phyloP scores from a whole-genome alignment of 768 basidiomycete species.

The Harrya chromipes region DNA sequence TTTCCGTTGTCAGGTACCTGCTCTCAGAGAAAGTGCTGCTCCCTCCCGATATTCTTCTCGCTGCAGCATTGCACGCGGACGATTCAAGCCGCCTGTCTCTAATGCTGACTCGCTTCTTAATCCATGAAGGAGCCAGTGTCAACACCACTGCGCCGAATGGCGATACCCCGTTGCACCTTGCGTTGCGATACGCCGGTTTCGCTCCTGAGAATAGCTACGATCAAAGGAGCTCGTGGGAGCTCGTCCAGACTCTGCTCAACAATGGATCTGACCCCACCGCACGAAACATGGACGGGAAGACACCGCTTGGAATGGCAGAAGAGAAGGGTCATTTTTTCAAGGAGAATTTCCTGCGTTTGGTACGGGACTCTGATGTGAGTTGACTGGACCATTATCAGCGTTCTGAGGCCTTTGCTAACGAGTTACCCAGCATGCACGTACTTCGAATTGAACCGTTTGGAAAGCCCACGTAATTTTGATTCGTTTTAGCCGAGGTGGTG shows the following conservation, averaged over 20 bases:
- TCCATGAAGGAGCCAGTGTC: neutral
- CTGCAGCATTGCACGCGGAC: neutral
- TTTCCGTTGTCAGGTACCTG: neutral
- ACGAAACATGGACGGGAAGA: neutral
- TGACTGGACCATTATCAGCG: too few relatives aligned
- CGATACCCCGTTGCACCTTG: neutral
- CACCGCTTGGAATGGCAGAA: neutral
- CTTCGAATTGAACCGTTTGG: too few relatives aligned
- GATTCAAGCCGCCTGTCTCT: too few relatives aligned
- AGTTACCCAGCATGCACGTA: too few relatives aligned
- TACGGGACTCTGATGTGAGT: neutral
- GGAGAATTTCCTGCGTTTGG: neutral
- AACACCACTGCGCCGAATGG: neutral
- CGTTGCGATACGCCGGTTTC: neutral
- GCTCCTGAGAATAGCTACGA: fast-evolving
- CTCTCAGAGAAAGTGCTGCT: neutral
- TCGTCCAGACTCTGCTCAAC: neutral
- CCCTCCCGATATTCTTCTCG: neutral
- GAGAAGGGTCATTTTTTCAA: neutral
- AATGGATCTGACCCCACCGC: neutral
- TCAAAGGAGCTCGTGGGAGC: too few relatives aligned
- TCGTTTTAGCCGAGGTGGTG: too few relatives aligned
- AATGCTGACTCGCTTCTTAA: neutral
- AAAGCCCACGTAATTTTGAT: too few relatives aligned
- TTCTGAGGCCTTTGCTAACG: too few relatives aligned